Evolutionary conservation across 2,329 filamentous ascomycete species (phyloP), one percentile per base, ranked within the genome.

Genomic region (Pyrenophora teres): DNA sequence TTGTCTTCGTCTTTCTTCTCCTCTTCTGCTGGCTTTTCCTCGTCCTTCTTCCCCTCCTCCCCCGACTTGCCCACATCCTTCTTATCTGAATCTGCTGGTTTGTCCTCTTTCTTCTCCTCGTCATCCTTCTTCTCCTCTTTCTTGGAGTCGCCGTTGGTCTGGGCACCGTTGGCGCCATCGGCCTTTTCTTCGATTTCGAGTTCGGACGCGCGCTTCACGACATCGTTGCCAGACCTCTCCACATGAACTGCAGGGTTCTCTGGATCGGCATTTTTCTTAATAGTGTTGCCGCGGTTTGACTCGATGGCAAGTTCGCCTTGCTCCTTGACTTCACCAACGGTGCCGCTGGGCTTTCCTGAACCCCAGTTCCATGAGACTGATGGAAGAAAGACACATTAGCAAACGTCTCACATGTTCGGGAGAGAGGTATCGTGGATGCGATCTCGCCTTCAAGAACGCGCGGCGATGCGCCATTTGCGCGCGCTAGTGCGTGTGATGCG

Each of bases 301-400:
- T 82, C 78, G 63, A 87, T 83, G 42, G 81, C 77, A 44, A 87
- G 73, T 63, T 85, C 80, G 70, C 84, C 85, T 32, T 84, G 73
- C 25, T 80, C 77, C 70, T 83, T 80, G 48, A 84, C 84, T 38
- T 78, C 81, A 52, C 78, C 78, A 47, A 83, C 84, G 39, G 76
- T 80, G 50, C 85, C 86, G 44, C 76, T 75, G 1, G 85, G 84
- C 18, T 79, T 73, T 49, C 80, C 78, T 50, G 78, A 76, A 51
- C 78, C 77, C 83, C 83, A 87, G 67, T 80, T 78, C 85, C 84
- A 87, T 52, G 83, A 83, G 63, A 87, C 85, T 87, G 31, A n/a
- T 19, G 21, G 31, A 16, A 30, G 10, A 46, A 16, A 30, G 10
- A 46, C 10, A 36, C 38, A 40, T 54, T 32, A 62, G 59, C 40